phyloP scores from a whole-genome alignment of 306 rosid species.

The Acacia crassicarpa region DNA sequence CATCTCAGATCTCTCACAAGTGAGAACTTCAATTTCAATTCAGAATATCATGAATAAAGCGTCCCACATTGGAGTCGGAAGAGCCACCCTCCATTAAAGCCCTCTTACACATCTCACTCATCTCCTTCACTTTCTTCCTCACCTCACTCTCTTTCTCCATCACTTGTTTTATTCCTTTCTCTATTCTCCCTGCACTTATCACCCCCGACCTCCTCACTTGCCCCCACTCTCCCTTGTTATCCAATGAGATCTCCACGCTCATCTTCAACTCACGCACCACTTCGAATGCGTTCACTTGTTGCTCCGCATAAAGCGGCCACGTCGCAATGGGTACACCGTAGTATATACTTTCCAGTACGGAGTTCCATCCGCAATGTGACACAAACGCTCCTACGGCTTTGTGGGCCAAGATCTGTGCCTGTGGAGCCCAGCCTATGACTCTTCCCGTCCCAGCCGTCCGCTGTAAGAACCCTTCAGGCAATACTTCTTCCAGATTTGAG shows the following conservation, averaged over 20 bases:
- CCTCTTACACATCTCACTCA: neutral
- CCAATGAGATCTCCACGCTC: neutral
- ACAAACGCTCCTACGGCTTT: slow-evolving; percentile 37
- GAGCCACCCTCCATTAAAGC: neutral
- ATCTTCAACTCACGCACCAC: neutral
- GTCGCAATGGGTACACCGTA: neutral
- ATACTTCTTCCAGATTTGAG: neutral
- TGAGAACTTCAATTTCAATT: neutral
- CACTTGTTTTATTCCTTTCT: neutral
- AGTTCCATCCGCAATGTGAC: slow-evolving; percentile 24
- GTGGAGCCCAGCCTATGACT: slow-evolving; percentile 47
- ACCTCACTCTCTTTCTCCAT: neutral
- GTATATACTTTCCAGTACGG: neutral
- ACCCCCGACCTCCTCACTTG: neutral
- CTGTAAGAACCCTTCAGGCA: slow-evolving; percentile 32
- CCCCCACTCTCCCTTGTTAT: neutral
- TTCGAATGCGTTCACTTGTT: neutral
- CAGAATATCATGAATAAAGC: neutral
- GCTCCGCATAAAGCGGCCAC: neutral
- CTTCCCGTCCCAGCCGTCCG: slow-evolving; percentile 32
- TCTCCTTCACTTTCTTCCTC: neutral
- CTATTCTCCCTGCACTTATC: neutral
- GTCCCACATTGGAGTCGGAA: neutral
- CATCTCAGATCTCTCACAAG: no score
- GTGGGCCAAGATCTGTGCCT: slow-evolving; percentile 22